Evolutionary conservation across 495 filamentous ascomycete genomes (phyloP), one percentile per base, ranked within the genome.

Genomic region (Trichoderma virens): DNA sequence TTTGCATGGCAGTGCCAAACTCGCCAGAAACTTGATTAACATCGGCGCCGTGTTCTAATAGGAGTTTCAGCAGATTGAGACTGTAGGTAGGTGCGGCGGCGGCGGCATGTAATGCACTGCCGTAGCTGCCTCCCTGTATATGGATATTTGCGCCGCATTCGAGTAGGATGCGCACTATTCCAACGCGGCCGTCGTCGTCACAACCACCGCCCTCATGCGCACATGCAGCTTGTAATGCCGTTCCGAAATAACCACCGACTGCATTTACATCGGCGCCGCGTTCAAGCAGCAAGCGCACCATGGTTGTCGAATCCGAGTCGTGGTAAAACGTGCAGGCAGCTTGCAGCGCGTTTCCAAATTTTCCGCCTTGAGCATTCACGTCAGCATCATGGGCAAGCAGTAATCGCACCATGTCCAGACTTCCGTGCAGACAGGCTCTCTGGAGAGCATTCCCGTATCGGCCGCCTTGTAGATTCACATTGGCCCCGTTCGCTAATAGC

Each of bases 71-170:
- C 31, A 47, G 28, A 66, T 35, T 11, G 27, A 35, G 30, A 8
- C 3, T 62, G 9, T 1, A n/a, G 8, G 18, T 2, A 34, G 1
- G 59, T 20, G 54, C 9, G 70, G 68, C 20, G 66, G 67, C 32
- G 14, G 67, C 70, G 20, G 70, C 67, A 28, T 70, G 60, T 0
- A 73, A 43, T 5, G 71, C 61, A 39, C 38, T 71, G 39, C 70
- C 70, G 51, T 66, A 69, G 4, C 31, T 5, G 35, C 68, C 65
- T 9, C 65, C 66, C 30, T 59, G 62, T 13, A 60, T 39, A 61
- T 74, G 70, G 38, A 70, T 41, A 34, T 72, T 61, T 51, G 68
- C 65, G 41, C 67, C 69, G 70, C 65, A 25, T 68, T 65, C 39
- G 18, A 72, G 51, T 28, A 73, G 60, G 7, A 70, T 39, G 32